Conservation (phyloP, 177 flowering plant genomes). For the Vitis hybrid region DNA sequence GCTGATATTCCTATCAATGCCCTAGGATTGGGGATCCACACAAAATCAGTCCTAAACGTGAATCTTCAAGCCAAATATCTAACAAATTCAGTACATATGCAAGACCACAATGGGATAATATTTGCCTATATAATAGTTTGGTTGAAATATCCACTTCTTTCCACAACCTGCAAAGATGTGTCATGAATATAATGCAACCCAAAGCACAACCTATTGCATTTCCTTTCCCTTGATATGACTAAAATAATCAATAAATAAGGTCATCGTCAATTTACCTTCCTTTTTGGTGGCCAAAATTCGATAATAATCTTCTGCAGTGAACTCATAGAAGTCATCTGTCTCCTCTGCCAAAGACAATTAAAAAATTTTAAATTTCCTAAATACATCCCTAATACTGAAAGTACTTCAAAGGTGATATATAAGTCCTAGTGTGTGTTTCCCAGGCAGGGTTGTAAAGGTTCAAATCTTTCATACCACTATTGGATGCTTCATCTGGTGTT, state of each 20-base stretch:
- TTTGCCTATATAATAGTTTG: background rate
- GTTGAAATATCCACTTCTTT: background rate
- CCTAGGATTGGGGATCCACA: background rate
- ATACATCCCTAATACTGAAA: background rate
- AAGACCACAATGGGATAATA: background rate
- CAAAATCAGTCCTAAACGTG: background rate
- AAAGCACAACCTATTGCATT: background rate
- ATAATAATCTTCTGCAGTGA: slow-evolving; percentile 74
- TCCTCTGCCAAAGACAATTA: slow-evolving; percentile 45
- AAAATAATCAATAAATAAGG: background rate
- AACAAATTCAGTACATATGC: background rate
- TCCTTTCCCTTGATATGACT: background rate
- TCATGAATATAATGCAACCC: background rate
- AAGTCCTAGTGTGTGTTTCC: background rate
- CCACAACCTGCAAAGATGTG: background rate
- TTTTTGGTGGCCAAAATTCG: slow-evolving; percentile 57
- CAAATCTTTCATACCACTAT: slow-evolving; percentile 35
- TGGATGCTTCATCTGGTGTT: slow-evolving; percentile 32
- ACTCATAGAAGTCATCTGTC: slow-evolving; percentile 73
- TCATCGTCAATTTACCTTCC: slow-evolving; percentile 47
- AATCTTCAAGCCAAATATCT: background rate
- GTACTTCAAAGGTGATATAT: background rate
- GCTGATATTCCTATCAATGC: slow-evolving; percentile 1
- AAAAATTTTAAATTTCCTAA: background rate
- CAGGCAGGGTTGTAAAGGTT: background rate